Percentiles rank a stretch among this genome's conserved stretches.
These are phyloP conservation scores for Alternaria sp. DNA, from an alignment of 2,329 filamentous ascomycete genomes.

Conservation along the genomic window DNA sequence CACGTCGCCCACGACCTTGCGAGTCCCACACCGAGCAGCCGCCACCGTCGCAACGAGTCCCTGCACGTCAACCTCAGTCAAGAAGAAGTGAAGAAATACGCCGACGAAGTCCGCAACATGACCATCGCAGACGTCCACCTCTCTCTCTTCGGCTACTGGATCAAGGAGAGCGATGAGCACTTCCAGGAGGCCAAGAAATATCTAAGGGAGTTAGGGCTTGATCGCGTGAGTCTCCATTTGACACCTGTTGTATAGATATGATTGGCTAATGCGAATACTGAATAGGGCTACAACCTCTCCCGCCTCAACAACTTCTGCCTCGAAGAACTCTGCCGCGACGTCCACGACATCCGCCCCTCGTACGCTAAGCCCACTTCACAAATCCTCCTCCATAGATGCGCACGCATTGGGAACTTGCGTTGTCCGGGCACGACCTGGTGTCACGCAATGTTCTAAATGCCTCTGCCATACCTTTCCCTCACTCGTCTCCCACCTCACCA, in stretches of 20 bases:
- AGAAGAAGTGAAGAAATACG: conserved; percentile 17
- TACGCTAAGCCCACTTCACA: conserved; percentile 4
- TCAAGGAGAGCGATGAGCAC: conserved; percentile 26
- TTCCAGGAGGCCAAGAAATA: conserved; percentile 29
- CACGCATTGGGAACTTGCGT: conserved; percentile 4
- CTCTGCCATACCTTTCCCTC: neutral
- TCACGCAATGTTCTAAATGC: neutral
- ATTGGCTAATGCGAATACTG: neutral
- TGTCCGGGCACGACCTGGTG: conserved; percentile 3
- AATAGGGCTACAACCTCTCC: conserved; percentile 26
- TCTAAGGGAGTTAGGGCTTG: conserved; percentile 36
- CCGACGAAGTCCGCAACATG: conserved; percentile 26
- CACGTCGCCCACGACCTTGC: neutral
- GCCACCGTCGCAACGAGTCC: neutral
- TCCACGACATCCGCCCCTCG: conserved; percentile 3
- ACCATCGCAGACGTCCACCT: conserved; percentile 35
- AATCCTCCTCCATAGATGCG: neutral
- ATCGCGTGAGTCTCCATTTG: conserved; percentile 35
- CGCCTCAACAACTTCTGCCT: conserved; percentile 20
- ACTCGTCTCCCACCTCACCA: neutral
- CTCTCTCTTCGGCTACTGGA: conserved; percentile 34
- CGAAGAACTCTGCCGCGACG: conserved; percentile 19
- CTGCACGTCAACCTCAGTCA: conserved; percentile 15
- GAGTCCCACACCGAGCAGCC: neutral
- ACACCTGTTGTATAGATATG: too few relatives aligned